phyloP scores from a whole-genome alignment of 2,329 filamentous ascomycete species.

The Macrophomina pseudophaseolina region DNA sequence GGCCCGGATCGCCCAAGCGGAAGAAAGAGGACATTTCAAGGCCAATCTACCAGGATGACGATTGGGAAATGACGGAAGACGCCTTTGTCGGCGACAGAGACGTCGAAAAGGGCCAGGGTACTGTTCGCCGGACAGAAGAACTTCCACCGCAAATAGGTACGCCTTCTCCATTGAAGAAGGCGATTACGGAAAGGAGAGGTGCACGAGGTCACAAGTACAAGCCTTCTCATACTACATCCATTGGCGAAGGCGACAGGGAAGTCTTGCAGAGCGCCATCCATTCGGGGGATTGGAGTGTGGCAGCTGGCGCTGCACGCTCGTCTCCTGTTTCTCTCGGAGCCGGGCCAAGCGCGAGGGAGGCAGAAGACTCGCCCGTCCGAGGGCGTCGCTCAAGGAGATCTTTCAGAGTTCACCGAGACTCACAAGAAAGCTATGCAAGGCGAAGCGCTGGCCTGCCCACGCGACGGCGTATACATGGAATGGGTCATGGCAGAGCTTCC shows the following conservation, averaged over 20 bases:
- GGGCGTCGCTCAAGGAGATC: constrained; percentile 22
- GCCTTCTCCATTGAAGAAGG: constrained; percentile 22
- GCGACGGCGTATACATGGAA: constrained; percentile 39
- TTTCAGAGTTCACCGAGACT: constrained; percentile 25
- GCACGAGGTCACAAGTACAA: constrained; percentile 31
- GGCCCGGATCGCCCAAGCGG: constrained; percentile 3
- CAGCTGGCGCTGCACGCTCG: constrained; percentile 35
- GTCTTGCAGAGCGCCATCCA: constrained; percentile 42
- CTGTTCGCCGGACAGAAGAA: constrained; percentile 35
- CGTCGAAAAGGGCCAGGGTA: constrained; percentile 44
- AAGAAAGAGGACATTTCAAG: constrained; percentile 45
- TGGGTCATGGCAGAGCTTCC: constrained; percentile 39
- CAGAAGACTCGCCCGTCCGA: constrained; percentile 34
- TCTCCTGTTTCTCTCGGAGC: constrained; percentile 34
- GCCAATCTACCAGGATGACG: constrained; percentile 43
- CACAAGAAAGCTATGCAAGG: constrained; percentile 33
- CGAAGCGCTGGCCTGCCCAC: constrained; percentile 36
- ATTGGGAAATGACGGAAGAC: constrained; percentile 34
- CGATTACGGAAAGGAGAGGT: background rate
- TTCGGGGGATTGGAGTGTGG: constrained; percentile 31
- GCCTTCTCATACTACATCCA: constrained; percentile 45
- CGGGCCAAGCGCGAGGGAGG: constrained; percentile 43
- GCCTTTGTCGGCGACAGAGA: constrained; percentile 36
- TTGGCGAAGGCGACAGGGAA: constrained; percentile 44
- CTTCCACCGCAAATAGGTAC: constrained; percentile 41